Evolutionary conservation across 805 yeast genomes (phyloP).

Genomic region (Saccharomycopsis sp.): DNA sequence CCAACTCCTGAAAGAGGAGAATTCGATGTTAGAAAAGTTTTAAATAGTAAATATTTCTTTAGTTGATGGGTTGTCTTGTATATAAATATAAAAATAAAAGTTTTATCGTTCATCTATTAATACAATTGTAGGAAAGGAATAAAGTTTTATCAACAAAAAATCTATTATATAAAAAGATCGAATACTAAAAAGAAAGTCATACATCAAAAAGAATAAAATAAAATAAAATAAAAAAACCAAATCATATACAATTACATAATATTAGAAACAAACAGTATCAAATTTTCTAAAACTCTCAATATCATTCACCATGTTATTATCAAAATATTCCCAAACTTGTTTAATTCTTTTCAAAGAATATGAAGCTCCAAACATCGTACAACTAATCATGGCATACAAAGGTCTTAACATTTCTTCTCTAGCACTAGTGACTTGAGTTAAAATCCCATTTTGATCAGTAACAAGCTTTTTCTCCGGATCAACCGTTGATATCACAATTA

Average conservation of each 20-base stretch:
- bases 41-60: slow-evolving; percentile 75
- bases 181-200: too few relatives aligned
- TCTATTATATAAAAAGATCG: too few relatives aligned
- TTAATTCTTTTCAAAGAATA: slow-evolving; percentile 3
- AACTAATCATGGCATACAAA: slow-evolving; percentile 3
- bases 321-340: slow-evolving; percentile 10
- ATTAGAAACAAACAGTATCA: slow-evolving; percentile 9
- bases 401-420: slow-evolving; percentile 1
- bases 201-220: too few relatives aligned
- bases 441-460: too few relatives aligned
- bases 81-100: too few relatives aligned
- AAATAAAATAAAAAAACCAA: too few relatives aligned
- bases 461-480: not conserved
- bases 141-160: too few relatives aligned
- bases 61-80: too few relatives aligned
- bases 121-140: too few relatives aligned
- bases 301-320: not conserved
- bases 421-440: too few relatives aligned
- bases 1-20: slow-evolving; percentile 70
- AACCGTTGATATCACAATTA: not conserved
- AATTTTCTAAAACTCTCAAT: not conserved
- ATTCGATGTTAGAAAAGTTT: slow-evolving; percentile 66
- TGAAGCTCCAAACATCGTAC: slow-evolving; percentile 6
- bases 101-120: too few relatives aligned
- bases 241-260: too few relatives aligned